These are phyloP conservation scores for Ottelia alismoides DNA, from an alignment of 106 monocot species.

Conservation along the genomic window DNA sequence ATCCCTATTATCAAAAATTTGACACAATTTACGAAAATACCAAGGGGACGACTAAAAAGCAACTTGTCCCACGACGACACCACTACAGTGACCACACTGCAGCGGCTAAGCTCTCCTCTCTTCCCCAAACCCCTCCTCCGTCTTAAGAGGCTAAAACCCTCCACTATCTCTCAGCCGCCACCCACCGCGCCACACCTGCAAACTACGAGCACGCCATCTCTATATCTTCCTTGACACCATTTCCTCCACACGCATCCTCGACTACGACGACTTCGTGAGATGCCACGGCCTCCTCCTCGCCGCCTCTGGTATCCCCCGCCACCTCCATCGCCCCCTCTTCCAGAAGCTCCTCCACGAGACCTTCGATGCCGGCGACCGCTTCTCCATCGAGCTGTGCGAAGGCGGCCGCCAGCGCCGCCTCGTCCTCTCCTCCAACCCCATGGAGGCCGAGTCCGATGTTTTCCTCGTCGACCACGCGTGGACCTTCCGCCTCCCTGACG, in stretches of 20 bases:
- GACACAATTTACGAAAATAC: too few species aligned
- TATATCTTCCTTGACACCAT: not conserved
- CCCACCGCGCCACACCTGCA: not conserved
- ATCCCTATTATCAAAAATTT: too few species aligned
- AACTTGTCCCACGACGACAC: too few species aligned
- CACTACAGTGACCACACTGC: too few species aligned
- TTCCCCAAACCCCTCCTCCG: too few species aligned
- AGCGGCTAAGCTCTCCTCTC: too few species aligned
- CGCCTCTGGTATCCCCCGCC: conserved; percentile 55
- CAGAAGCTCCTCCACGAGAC: conserved; percentile 68
- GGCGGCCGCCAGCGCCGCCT: conserved; percentile 71
- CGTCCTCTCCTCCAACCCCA: conserved; percentile 29
- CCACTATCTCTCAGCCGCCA: too few species aligned
- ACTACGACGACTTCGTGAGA: conserved; percentile 50
- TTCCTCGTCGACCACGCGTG: conserved; percentile 94
- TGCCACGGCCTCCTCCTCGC: conserved; percentile 80
- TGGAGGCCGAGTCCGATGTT: conserved; percentile 53
- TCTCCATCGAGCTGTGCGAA: conserved; percentile 75
- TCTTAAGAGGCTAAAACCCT: too few species aligned
- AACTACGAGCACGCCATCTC: too few species aligned
- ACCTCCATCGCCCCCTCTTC: conserved; percentile 58
- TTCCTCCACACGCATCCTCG: conserved; percentile 15
- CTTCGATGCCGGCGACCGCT: conserved; percentile 74
- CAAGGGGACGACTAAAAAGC: too few species aligned
- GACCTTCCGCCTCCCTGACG: conserved; percentile 83